Conservation (phyloP, 1,284 basidiomycete species). For the Malassezia caprae region DNA sequence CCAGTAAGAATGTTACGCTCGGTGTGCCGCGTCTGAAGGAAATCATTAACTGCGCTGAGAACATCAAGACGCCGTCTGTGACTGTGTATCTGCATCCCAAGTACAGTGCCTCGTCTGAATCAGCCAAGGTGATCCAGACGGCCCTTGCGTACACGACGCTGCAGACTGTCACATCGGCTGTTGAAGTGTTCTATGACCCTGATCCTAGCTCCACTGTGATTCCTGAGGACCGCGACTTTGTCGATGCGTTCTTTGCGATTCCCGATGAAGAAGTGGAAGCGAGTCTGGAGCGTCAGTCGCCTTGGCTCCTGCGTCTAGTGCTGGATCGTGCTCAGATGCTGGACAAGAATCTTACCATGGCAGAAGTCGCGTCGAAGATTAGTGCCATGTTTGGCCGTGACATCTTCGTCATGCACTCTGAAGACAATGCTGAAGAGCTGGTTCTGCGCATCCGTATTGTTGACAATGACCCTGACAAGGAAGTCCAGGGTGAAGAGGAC, state of each 20-base stretch:
- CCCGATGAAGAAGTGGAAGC: conserved; percentile 91
- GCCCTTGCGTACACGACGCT: conserved; percentile 89
- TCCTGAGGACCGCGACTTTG: conserved; percentile 89
- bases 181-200: conserved; percentile 98
- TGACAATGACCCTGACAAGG: conserved; percentile 76
- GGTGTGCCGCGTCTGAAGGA: conserved; percentile 97
- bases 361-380: conserved; percentile 85
- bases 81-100: conserved; percentile 61
- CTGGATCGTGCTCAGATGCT: conserved; percentile 96
- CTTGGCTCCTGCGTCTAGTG: conserved; percentile 92
- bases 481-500: conserved; percentile 87
- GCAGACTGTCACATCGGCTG: conserved; percentile 84
- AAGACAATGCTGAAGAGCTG: conserved; percentile 96
- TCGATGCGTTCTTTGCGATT: conserved; percentile 98
- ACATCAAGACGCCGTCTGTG: conserved; percentile 95
- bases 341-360: conserved; percentile 90
- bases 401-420: conserved; percentile 94
- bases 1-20: conserved; percentile 95
- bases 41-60: conserved; percentile 96
- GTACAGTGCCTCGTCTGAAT: conserved; percentile 50
- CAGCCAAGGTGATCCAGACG: conserved; percentile 77
- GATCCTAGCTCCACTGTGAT: conserved; percentile 84
- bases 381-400: conserved; percentile 91
- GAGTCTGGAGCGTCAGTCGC: conserved; percentile 82
- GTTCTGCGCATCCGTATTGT: conserved; percentile 88